phyloP scores from a whole-genome alignment of 192 early-diverging fungal genomes.

The Linnemannia zychae region DNA sequence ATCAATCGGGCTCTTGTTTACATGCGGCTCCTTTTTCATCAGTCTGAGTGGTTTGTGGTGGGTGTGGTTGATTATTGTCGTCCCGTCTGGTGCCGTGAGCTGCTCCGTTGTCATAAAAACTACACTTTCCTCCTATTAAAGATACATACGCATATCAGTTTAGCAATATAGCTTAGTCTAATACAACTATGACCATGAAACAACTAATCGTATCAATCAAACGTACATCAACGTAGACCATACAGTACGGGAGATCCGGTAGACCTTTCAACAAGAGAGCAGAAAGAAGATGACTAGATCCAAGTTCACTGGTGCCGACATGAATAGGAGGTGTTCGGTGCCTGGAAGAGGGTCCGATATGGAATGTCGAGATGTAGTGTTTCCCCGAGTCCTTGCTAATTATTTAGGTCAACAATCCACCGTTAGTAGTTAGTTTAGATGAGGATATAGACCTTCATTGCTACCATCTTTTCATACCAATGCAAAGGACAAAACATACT shows the following conservation, averaged over 20 bases:
- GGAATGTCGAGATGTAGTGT: conserved; percentile 47
- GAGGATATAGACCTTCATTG: neutral
- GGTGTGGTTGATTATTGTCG: conserved; percentile 5
- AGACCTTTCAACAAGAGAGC: conserved; percentile 36
- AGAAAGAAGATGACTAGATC: conserved; percentile 7
- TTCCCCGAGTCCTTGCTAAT: conserved; percentile 15
- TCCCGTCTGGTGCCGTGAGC: neutral
- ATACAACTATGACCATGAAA: neutral
- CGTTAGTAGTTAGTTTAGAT: neutral
- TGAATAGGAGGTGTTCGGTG: conserved; percentile 17
- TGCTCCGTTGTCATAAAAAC: conserved; percentile 29
- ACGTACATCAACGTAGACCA: conserved; percentile 51
- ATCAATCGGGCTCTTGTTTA: neutral
- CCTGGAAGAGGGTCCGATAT: conserved; percentile 13
- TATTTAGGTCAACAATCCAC: neutral
- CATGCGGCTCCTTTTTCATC: conserved; percentile 12
- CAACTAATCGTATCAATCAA: neutral
- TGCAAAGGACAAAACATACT: conserved; percentile 20
- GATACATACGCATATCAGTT: neutral
- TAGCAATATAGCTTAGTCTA: no score
- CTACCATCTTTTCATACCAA: neutral
- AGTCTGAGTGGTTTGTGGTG: conserved; percentile 24
- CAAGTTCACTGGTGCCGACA: conserved; percentile 37
- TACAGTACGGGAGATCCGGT: conserved; percentile 34
- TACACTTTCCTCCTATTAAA: conserved; percentile 46